Evolutionary conservation across 495 filamentous ascomycete species (phyloP).

Genomic region (Xylaria cubensis): DNA sequence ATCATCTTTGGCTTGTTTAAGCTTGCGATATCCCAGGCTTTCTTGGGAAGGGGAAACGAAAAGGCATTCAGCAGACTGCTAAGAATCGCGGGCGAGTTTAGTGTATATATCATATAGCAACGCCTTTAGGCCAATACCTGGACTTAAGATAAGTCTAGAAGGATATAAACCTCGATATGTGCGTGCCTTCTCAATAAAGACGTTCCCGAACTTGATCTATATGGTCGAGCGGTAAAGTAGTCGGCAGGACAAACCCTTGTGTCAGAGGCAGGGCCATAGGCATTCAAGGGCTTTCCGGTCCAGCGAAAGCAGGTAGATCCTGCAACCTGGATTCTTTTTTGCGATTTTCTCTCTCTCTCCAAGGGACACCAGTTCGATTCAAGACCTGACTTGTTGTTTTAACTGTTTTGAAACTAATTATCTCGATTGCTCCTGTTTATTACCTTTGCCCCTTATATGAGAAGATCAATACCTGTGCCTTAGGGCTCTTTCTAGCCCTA

Average conservation of each 20-base stretch:
- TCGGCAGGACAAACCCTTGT: constrained; percentile 2
- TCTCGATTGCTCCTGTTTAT: background rate
- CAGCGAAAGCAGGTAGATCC: background rate
- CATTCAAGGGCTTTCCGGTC: constrained; percentile 1
- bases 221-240: constrained; percentile 1
- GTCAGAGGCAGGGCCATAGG: constrained; percentile 8
- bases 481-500: background rate
- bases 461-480: background rate
- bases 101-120: background rate
- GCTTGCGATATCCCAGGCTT: background rate
- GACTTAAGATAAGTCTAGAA: background rate
- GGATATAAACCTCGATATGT: constrained; percentile 1
- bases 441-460: background rate
- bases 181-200: background rate
- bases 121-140: background rate
- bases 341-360: background rate
- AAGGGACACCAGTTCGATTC: background rate
- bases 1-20: background rate
- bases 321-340: background rate
- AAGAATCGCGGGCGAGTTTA: background rate
- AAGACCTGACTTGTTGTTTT: background rate
- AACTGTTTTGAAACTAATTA: background rate
- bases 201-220: background rate
- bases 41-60: background rate
- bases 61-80: constrained; percentile 3